A percentile compares a stretch with the other conserved stretches of the same genome.
Conservation (phyloP, 768 basidiomycete species). For the Boletellus emodensis region DNA sequence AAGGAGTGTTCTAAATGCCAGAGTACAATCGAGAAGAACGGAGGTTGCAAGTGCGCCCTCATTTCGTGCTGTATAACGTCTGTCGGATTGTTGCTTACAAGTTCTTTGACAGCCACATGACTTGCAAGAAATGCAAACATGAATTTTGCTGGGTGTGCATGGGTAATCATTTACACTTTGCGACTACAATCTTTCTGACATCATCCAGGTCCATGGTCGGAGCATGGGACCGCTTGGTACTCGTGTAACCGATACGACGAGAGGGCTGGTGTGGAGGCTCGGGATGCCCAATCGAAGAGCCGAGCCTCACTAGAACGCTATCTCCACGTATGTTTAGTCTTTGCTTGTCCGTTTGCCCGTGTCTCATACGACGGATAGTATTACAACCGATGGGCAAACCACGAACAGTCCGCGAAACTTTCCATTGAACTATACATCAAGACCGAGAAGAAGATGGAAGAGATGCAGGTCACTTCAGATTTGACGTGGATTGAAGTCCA, state of each 20-base stretch:
- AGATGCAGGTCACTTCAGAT: constrained; percentile 91
- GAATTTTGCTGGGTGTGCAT: constrained; percentile 99
- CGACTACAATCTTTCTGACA: constrained; percentile 1
- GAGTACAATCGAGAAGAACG: constrained; percentile 99
- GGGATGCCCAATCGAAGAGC: constrained; percentile 87
- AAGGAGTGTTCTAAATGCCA: constrained; percentile 97
- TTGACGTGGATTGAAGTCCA: constrained; percentile 99
- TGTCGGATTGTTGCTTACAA: constrained; percentile 8
- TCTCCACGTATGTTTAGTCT: constrained; percentile 68
- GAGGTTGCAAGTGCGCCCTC: constrained; percentile 92
- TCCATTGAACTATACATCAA: constrained; percentile 88
- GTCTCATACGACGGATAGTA: constrained; percentile 52
- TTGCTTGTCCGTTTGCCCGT: not conserved
- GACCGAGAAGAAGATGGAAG: constrained; percentile 99
- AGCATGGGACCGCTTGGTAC: constrained; percentile 97
- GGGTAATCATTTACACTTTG: constrained; percentile 47
- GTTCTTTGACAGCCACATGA: constrained; percentile 79
- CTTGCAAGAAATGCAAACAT: constrained; percentile 98
- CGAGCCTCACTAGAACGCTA: constrained; percentile 93
- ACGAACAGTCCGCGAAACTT: constrained; percentile 98
- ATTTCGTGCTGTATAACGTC: constrained; percentile 71
- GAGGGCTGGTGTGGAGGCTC: constrained; percentile 79
- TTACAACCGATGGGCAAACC: constrained; percentile 99
- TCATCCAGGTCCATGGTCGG: constrained; percentile 82
- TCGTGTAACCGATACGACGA: constrained; percentile 98